Base-by-base conservation (phyloP, 1,284 basidiomycete species). In the Xanthoconium separans region DNA sequence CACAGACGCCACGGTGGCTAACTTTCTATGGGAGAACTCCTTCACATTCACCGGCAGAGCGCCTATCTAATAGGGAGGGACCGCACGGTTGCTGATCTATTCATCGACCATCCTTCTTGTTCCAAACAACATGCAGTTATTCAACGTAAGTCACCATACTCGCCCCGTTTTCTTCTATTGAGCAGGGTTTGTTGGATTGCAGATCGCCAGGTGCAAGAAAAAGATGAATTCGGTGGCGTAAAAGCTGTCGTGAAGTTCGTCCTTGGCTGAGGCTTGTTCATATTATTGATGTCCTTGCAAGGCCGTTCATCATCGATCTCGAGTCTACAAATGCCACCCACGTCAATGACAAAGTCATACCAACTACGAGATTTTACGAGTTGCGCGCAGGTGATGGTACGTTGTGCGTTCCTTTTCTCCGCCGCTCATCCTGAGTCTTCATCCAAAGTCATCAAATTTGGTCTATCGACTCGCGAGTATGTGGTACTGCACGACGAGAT, bases 71-170 rank as follows among this genome's bases (percentile, higher is more conserved):
- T 98, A 56, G 97, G 96, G 2, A 78, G 96, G 59, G 97, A 99
- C 68, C 82, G 84, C 27, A 76, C 89, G 20, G 91, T 96, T 33
- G 87, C 87, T 40, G 97, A 99, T 66, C 91, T 99, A 57, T 81
- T 89, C 2, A 75, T 98, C 39, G 94, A 96, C 56, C 96, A 99
- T 69, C 95, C 95, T 1, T 98, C 95, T 6, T 95, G 92, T 62
- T 99, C 96, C 1, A 99, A 99, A 70, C 97, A 99, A 70, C 97
- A 99, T 67, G 95, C 96, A 22, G 97, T 89, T 5, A 88, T 99
- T 37, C 97, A 99, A 74, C 95, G 91, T 89, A 65, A 36, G 84
- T 70, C 48, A 16, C 22, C 34, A 44, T 33, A 22, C 3, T 42
- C 20, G 13, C 16, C 22, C 45, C 22, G 20, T 29, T 47, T 20